Evolutionary conservation across 192 early-diverging fungal genomes (phyloP), one percentile per base, ranked within the genome.

Genomic region (Podila epigama): DNA sequence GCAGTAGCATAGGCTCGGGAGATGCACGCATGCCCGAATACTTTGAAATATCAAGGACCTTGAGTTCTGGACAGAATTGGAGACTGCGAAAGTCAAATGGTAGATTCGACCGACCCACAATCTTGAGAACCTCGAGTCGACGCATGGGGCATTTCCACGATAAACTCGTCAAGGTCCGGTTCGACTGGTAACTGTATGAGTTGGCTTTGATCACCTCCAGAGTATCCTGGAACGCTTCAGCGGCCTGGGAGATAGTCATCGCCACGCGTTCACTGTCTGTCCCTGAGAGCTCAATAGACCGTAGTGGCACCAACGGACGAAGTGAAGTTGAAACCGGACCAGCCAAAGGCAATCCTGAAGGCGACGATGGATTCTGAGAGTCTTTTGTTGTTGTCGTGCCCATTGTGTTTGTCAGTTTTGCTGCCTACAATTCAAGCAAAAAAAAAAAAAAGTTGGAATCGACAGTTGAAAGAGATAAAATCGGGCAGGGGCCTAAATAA

Each of bases 181-280:
- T 77, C 22, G 51, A 39, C 25, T 18, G 16, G 18, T 66, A 77
- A 2, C 59, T 62, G 48, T 59, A 63, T 15, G 65, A 67, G 51
- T 77, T 77, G 50, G 66, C 73, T n/a, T 68, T 77, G 61, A 77
- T 77, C 16, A 77, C 73, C 39, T 77, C 66, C 4, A 77, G 54
- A 15, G 73, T 77, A 31, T 77, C 73, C 31, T 77, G 73, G 57
- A 77, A 77, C 4, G 73, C 73, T 31, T 68, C 60, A 2, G 73
- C 73, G 7, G 73, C 73, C 36, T 77, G 73, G 29, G 60, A 68
- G 39, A 77, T 57, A 0, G 66, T 77, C 60, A 64, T 63, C 22
- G 66, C 73, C 22, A 77, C 60, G 32, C 61, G 73, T 28, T 77
- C 73, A 34, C 61, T 77, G 22, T 68, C 66, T 18, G 51, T 51